phyloP scores from a whole-genome alignment of 1,284 basidiomycete species.

The Rugiboletus extremiorientalis region DNA sequence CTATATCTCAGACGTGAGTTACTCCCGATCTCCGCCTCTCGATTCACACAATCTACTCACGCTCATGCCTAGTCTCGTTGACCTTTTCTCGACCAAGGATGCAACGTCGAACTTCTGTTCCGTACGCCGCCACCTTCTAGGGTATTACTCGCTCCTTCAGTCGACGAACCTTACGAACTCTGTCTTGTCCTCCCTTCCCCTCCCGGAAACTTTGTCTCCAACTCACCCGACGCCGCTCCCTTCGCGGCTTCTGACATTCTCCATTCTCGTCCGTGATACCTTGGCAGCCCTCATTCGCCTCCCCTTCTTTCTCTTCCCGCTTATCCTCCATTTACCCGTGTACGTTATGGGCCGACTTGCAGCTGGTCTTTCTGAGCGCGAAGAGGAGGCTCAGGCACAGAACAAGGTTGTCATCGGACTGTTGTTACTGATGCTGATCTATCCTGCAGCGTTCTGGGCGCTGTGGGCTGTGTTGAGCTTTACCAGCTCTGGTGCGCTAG shows the following conservation, averaged over 20 bases:
- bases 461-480: slow-evolving; percentile 81
- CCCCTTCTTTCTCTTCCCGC: slow-evolving; percentile 86
- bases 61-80: slow-evolving; percentile 60
- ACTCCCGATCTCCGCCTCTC: slow-evolving; percentile 25
- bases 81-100: slow-evolving; percentile 75
- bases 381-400: slow-evolving; percentile 91
- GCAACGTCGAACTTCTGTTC: slow-evolving; percentile 58
- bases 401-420: slow-evolving; percentile 89
- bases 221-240: slow-evolving; percentile 70
- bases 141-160: slow-evolving; percentile 86
- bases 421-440: slow-evolving; percentile 71
- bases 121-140: slow-evolving; percentile 71
- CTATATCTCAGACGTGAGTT: slow-evolving; percentile 83
- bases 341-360: slow-evolving; percentile 80
- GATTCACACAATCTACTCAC: slow-evolving; percentile 27
- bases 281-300: slow-evolving; percentile 67
- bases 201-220: slow-evolving; percentile 81
- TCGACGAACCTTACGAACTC: slow-evolving; percentile 81
- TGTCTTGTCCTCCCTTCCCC: slow-evolving; percentile 74
- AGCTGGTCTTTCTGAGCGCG: slow-evolving; percentile 75
- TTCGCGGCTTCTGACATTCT: slow-evolving; percentile 78
- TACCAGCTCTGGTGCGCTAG: slow-evolving; percentile 53
- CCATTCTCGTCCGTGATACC: slow-evolving; percentile 75
- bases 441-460: slow-evolving; percentile 78
- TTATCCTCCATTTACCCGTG: slow-evolving; percentile 80